Base-by-base conservation (phyloP, 106 monocot genomes). In the Platanthera zijinensis region DNA sequence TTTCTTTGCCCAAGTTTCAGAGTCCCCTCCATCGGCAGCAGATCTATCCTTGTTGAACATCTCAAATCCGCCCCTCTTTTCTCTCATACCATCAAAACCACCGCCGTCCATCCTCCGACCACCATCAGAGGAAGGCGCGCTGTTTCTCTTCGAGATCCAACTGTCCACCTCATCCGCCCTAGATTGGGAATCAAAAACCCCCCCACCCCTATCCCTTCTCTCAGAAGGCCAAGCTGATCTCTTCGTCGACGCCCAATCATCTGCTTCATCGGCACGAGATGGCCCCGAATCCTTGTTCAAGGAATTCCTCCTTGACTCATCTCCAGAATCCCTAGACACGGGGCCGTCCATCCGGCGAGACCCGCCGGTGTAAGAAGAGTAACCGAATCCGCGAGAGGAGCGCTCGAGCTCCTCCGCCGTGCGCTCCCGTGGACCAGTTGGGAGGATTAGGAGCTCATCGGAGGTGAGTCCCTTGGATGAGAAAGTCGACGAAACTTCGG, bases 371-470 rank as follows among this genome's bases (percentile, higher is more conserved):
- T 76, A 86, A 3, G 84, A 83, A 0, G 83, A 83, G 72, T 80
- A 84, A 39, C 83, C 75, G 71, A 87, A 89, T 15, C 91, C 92
- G 51, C 95, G 82, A 51, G 77, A 54, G 10, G 80, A 53, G 22
- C 89, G 83, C 68, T 88, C 88, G 18, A 96, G 81, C 78, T 96
- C 96, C 81, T 96, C 96, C 2, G 86, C 89, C 19, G 92, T 77
- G 59, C 96, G 84, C 85, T 96, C 96, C 14, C 96, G 86, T 0
- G 96, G 96, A 1, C 89, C 96, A 3, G 96, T 92, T 3, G 96
- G 96, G 8, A 96, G 96, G 47, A 32, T 52, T 39, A 88, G 78
- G 57, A 69, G 49, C 76, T 87, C 95, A 30, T 83, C 83, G 7
- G 50, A 28, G 18, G 79, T 84, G 47, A 83, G 82, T 4, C 80